These are phyloP conservation scores for Saccharomycopsis malanga DNA, from an alignment of 805 yeast species.

Conservation along the genomic window DNA sequence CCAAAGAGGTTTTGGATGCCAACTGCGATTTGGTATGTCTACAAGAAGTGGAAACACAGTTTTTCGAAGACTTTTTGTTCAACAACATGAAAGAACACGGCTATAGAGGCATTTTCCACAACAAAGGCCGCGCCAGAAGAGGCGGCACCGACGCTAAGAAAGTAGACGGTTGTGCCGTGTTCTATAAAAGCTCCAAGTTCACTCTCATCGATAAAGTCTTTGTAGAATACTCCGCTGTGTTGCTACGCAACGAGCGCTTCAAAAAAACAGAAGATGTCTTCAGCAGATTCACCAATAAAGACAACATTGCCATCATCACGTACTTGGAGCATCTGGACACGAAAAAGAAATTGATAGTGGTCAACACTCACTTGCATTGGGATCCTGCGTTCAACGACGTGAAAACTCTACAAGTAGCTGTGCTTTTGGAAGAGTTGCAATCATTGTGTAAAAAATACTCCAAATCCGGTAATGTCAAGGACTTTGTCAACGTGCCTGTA, in stretches of 20 bases:
- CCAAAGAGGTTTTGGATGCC: constrained; percentile 59
- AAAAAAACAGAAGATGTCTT: constrained; percentile 91
- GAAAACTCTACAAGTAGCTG: constrained; percentile 91
- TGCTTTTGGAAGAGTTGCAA: constrained; percentile 82
- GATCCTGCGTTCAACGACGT: constrained; percentile 96
- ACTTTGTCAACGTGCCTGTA: constrained; percentile 62
- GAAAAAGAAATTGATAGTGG: constrained; percentile 65
- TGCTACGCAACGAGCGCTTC: constrained; percentile 76
- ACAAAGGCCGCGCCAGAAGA: constrained; percentile 88
- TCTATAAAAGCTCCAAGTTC: constrained; percentile 66
- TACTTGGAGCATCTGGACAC: constrained; percentile 66
- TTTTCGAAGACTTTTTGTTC: constrained; percentile 80
- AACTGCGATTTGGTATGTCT: constrained; percentile 78
- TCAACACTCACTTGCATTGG: constrained; percentile 96
- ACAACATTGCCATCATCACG: constrained; percentile 78
- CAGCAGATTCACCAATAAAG: constrained; percentile 94
- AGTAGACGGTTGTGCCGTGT: constrained; percentile 98
- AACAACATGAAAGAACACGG: constrained; percentile 68
- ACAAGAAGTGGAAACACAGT: constrained; percentile 90
- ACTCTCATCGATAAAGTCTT: constrained; percentile 61
- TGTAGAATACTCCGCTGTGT: constrained; percentile 76
- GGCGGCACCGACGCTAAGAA: constrained; percentile 68
- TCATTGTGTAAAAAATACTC: constrained; percentile 45
- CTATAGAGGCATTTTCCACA: constrained; percentile 74
- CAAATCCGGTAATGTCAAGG: constrained; percentile 32